phyloP scores from a whole-genome alignment of 2,329 filamentous ascomycete genomes.

The Clarireedia monteithiana region DNA sequence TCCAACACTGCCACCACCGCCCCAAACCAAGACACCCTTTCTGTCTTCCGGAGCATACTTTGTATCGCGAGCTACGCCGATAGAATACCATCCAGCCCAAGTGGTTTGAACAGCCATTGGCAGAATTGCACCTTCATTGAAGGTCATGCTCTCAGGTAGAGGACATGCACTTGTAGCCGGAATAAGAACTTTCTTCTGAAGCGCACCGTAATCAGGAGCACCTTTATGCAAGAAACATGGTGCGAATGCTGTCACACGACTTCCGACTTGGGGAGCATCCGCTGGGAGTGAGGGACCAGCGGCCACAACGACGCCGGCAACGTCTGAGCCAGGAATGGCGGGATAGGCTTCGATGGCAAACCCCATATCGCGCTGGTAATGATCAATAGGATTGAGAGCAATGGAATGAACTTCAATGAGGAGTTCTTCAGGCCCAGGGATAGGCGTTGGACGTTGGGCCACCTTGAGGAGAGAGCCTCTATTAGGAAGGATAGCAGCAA shows the following conservation, averaged over 20 bases:
- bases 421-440: conserved; percentile 32
- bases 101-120: conserved; percentile 31
- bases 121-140: conserved; percentile 28
- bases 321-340: conserved; percentile 15
- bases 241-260: conserved; percentile 30
- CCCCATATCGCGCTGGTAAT: conserved; percentile 27
- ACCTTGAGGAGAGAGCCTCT: neutral
- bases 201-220: conserved; percentile 20
- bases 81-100: conserved; percentile 27
- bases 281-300: conserved; percentile 11
- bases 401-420: conserved; percentile 34
- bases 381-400: conserved; percentile 36
- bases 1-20: conserved; percentile 16
- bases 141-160: conserved; percentile 28
- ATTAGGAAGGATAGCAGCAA: neutral
- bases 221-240: conserved; percentile 5
- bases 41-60: conserved; percentile 2
- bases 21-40: conserved; percentile 23
- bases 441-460: conserved; percentile 25
- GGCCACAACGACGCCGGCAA: conserved; percentile 12
- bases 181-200: conserved; percentile 27
- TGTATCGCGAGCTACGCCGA: conserved; percentile 8
- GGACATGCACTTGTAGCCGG: conserved; percentile 13
- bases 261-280: conserved; percentile 8
- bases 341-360: conserved; percentile 22